A percentile compares a stretch with the other conserved stretches of the same genome.
Conservation (phyloP, 1,284 basidiomycete species). For the Pyrrhoderma lamaoense region DNA sequence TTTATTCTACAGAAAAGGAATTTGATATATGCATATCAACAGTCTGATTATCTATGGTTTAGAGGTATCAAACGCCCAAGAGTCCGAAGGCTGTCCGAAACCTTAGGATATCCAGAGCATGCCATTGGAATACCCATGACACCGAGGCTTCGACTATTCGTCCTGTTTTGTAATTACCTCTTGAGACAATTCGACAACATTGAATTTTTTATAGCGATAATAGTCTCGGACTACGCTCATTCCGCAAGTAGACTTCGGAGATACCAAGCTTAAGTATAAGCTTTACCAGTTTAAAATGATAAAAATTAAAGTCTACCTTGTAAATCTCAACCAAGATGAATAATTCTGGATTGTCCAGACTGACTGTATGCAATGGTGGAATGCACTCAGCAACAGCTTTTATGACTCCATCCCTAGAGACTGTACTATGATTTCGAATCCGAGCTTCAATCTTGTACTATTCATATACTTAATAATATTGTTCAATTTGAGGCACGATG, state of each 20-base stretch:
- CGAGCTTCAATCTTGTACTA: slow-evolving; percentile 77
- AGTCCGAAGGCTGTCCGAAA: too few relatives aligned
- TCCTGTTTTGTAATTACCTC: slow-evolving; percentile 21
- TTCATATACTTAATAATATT: neutral
- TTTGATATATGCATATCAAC: too few relatives aligned
- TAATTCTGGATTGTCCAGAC: slow-evolving; percentile 57
- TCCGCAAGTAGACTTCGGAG: slow-evolving; percentile 56
- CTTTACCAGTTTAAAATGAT: slow-evolving; percentile 3
- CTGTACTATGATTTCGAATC: slow-evolving; percentile 63
- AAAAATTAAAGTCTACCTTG: slow-evolving; percentile 43
- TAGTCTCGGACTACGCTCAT: slow-evolving; percentile 67
- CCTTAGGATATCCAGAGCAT: too few relatives aligned
- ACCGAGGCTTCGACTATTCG: too few relatives aligned
- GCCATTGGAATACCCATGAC: too few relatives aligned
- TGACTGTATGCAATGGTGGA: slow-evolving; percentile 56
- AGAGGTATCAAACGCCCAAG: too few relatives aligned
- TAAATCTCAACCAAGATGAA: slow-evolving; percentile 75
- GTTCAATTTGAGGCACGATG: neutral
- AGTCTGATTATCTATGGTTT: too few relatives aligned
- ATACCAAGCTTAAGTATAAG: slow-evolving; percentile 7
- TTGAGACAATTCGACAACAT: slow-evolving; percentile 61
- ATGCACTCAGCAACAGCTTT: slow-evolving; percentile 62
- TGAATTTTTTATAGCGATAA: slow-evolving; percentile 63
- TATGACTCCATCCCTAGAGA: slow-evolving; percentile 51
- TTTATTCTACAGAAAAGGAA: too few relatives aligned